Evolutionary conservation across 768 basidiomycete genomes (phyloP), one percentile per base, ranked within the genome.

Genomic region (Podaxis rugospora): DNA sequence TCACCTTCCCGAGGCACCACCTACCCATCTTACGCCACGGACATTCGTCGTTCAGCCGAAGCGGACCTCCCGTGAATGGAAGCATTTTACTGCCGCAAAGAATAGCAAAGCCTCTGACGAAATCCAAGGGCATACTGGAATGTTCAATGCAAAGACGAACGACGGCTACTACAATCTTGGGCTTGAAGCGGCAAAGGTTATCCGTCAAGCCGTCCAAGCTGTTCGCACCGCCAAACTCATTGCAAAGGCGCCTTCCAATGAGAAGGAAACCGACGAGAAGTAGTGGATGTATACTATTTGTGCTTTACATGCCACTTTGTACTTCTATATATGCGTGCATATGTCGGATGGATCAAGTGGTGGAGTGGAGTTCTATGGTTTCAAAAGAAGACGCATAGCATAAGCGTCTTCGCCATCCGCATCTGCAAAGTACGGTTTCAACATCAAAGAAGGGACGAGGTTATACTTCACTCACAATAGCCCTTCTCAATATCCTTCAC

Each of bases 321-420:
- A 39, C 36, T 9, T 28, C 6, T 37, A 23, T 37, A 39, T 54
- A 39, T 23, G 52, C n/a, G 11, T 23, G 37, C 40, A 21, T 63
- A 66, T 47, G 70, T 74, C 51, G 71, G 69, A 10, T 62, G 65
- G 16, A 32, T 66, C 7, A 32, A 52, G 4, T 14, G 28, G 6
- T 37, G 11, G 4, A 9, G n/a, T 54, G 11, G 36, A 7, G 14
- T 14, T 21, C 36, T 42, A 54, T 60, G 59, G 28, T 28, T 49
- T 78, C 62, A 93, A 76, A 5, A 80, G 77, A 46, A 93, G 80
- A 23, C 87, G 82, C 94, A 97, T 97, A 2, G 92, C 88, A 69
- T 93, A 95, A 21, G 95, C 95, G 63, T 95, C 93, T 74, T 97
- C 94, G 3, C 94, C 94, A 68, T 97, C 94, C 2, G 93, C 95